phyloP scores from a whole-genome alignment of 2,329 filamentous ascomycete genomes.

The Coccinonectria pachysandricola region DNA sequence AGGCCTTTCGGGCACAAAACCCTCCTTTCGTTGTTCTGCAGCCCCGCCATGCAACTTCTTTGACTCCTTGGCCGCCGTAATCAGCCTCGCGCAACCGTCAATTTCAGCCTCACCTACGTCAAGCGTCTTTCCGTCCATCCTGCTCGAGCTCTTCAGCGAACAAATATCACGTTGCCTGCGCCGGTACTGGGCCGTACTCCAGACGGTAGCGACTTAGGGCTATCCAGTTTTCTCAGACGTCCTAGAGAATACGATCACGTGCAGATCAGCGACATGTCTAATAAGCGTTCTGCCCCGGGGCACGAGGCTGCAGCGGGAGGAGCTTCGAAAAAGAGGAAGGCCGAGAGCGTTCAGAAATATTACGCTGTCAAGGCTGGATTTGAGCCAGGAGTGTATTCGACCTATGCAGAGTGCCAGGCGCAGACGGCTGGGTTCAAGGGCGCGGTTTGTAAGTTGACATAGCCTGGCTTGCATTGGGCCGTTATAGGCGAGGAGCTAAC shows the following conservation, averaged over 20 bases:
- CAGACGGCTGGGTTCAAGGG: conserved; percentile 53
- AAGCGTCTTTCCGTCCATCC: conserved; percentile 1
- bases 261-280: too few relatives aligned
- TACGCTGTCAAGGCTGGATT: conserved; percentile 52
- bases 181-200: conserved; percentile 12
- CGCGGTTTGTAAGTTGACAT: conserved; percentile 51
- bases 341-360: conserved; percentile 42
- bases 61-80: conserved; percentile 17
- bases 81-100: conserved; percentile 16
- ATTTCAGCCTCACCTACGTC: conserved; percentile 8
- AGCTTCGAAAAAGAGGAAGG: conserved; percentile 37
- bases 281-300: conserved; percentile 19
- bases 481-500: conserved; percentile 6
- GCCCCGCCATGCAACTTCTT: conserved; percentile 17
- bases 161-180: conserved; percentile 9
- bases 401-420: conserved; percentile 49
- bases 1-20: too few relatives aligned
- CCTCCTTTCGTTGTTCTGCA: conserved; percentile 4
- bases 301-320: conserved; percentile 7
- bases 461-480: not conserved
- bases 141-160: conserved; percentile 2
- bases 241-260: too few relatives aligned
- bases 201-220: conserved; percentile 9
- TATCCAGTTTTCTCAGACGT: conserved; percentile 14
- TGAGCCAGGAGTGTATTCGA: conserved; percentile 50